Percentiles rank a stretch among this genome's conserved stretches.
Conservation (phyloP, 768 basidiomycete species). For the Russula vinacea region DNA sequence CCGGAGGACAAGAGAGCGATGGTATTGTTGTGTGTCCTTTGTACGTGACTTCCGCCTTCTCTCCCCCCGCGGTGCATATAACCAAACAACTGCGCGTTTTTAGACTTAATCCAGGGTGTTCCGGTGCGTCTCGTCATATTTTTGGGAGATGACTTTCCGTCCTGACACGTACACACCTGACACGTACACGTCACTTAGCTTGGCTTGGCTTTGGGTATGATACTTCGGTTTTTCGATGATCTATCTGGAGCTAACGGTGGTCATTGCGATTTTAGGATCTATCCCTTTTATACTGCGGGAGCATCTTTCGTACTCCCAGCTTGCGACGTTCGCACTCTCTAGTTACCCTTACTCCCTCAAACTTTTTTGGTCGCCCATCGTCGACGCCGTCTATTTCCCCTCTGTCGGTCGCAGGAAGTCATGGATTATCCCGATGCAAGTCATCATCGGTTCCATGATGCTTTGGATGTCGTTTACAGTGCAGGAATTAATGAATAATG, state of each 20-base stretch:
- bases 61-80: not conserved
- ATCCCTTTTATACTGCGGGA: constrained; percentile 95
- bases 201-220: constrained; percentile 81
- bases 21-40: constrained; percentile 45
- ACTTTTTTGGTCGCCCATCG: constrained; percentile 94
- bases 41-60: constrained; percentile 36
- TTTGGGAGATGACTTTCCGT: not conserved
- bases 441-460: constrained; percentile 83
- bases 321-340: constrained; percentile 89
- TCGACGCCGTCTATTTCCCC: constrained; percentile 83
- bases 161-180: too few relatives aligned
- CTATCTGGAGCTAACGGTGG: not conserved
- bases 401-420: constrained; percentile 92
- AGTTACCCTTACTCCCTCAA: constrained; percentile 97
- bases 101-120: constrained; percentile 70
- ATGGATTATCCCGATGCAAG: constrained; percentile 98
- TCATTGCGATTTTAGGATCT: constrained; percentile 55
- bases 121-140: constrained; percentile 57
- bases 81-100: not conserved
- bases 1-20: constrained; percentile 46
- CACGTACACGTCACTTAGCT: constrained; percentile 52
- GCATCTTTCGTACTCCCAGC: constrained; percentile 93
- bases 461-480: constrained; percentile 71
- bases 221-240: not conserved
- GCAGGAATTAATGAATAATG: constrained; percentile 74